Base-by-base conservation (phyloP, 2,329 filamentous ascomycete species). In the Pseudocercospora fijiensis region DNA sequence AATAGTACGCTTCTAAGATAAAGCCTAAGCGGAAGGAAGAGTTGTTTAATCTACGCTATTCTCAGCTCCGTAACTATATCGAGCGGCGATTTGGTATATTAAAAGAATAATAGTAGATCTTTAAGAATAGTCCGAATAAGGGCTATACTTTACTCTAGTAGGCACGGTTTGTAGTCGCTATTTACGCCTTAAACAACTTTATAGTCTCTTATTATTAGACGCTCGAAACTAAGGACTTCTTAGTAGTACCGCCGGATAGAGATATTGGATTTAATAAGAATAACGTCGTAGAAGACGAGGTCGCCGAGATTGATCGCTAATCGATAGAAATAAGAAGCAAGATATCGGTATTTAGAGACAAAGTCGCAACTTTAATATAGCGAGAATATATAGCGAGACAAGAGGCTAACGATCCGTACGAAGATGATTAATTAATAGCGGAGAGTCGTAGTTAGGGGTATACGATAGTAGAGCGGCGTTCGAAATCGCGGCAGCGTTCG, bases 21-120 rank as follows among this genome's bases (percentile, higher is more conserved):
- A 61, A 45, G 51, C 59, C 28, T 18, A 20, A 61, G 59, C 20
- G 1, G 2, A 61, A 61, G 24, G 33, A 61, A 26, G 59, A 61
- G 24, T 30, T 61, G 9, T 61, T 61, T 28, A 61, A 61, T 51
- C 59, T 61, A 1, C 24, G 24, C 2, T 57, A 61, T 30, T 18
- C 10, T 2, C 33, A 61, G 45, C 51, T 57, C 4, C n/a, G 27
- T 45, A 61, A 61, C 52, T 27, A 45, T 11, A 33, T 61, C 11
- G 22, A 61, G 37, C 11, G 52, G 13, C 7, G 27, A 1, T 61
- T 61, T 57, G 33, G 52, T 61, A 61, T 57, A 24, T 18, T 27
- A 28, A 61, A 57, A 24, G 22, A 37, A 41, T 9, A n/a, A 9
- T 61, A 51, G 27, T 22, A 18, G 30, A 28, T 51, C 20, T 33